phyloP scores from a whole-genome alignment of 2,329 filamentous ascomycete genomes.

The Pseudodiploospora longispora region DNA sequence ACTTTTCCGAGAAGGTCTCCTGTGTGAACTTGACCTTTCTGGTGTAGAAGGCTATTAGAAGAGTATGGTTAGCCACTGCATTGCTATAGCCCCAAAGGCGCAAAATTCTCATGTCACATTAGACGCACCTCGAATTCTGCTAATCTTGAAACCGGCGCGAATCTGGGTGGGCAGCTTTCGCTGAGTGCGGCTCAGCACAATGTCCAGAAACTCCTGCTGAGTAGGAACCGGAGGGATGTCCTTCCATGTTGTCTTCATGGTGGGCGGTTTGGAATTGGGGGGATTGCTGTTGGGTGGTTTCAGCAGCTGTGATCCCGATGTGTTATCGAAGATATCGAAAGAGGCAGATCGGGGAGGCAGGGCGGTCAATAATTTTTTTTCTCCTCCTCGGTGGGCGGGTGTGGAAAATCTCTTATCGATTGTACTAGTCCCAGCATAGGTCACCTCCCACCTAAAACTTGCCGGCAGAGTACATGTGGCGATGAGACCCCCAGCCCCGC shows the following conservation, averaged over 20 bases:
- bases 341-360: conserved; percentile 14
- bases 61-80: not conserved
- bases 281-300: conserved; percentile 1
- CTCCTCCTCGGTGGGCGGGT: conserved; percentile 14
- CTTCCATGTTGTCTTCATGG: conserved; percentile 59
- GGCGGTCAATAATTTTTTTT: conserved; percentile 26
- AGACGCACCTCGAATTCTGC: conserved; percentile 63
- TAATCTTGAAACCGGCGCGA: conserved; percentile 87
- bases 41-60: conserved; percentile 70
- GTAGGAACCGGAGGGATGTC: conserved; percentile 84
- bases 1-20: conserved; percentile 93
- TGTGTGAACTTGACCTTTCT: conserved; percentile 97
- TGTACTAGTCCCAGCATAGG: conserved; percentile 8
- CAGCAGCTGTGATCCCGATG: conserved; percentile 4
- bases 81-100: not conserved
- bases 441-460: conserved; percentile 11
- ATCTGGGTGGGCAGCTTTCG: conserved; percentile 92
- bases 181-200: conserved; percentile 90
- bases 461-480: not conserved
- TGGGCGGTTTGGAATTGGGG: conserved; percentile 23
- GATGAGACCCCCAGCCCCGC: no score
- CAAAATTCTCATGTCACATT: not conserved
- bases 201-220: conserved; percentile 93
- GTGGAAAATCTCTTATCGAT: conserved; percentile 18
- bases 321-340: conserved; percentile 11